Conservation (phyloP, 2,329 filamentous ascomycete genomes). For the Penicillium fuscoglaucum region DNA sequence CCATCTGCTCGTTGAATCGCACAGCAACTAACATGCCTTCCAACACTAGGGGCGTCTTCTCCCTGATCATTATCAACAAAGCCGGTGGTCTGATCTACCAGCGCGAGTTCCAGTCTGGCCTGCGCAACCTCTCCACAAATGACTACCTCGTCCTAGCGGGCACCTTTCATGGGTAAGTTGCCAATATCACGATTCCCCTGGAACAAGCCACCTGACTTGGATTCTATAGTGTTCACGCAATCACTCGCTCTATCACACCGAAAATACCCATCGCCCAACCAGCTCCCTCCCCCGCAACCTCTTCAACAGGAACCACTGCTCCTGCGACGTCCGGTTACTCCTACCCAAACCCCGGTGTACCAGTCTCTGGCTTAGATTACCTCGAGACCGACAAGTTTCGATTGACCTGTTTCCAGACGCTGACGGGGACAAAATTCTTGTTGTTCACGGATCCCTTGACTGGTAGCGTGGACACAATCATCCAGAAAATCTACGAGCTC, state of each 20-base stretch:
- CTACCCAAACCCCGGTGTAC: slow-evolving; percentile 34
- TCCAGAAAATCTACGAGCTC: slow-evolving; percentile 85
- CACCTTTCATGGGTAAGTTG: slow-evolving; percentile 83
- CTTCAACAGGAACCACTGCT: slow-evolving; percentile 22
- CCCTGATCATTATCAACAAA: slow-evolving; percentile 98
- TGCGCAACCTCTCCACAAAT: slow-evolving; percentile 88
- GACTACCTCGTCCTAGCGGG: slow-evolving; percentile 96
- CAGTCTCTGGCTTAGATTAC: slow-evolving; percentile 74
- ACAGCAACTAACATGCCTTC: slow-evolving; percentile 12
- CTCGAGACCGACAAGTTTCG: slow-evolving; percentile 93
- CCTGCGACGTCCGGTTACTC: slow-evolving; percentile 29
- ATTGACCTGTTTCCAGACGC: slow-evolving; percentile 90
- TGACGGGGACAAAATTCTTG: slow-evolving; percentile 93
- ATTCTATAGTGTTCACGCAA: slow-evolving; percentile 61
- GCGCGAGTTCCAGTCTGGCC: slow-evolving; percentile 82
- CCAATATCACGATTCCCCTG: neutral
- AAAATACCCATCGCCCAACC: slow-evolving; percentile 41
- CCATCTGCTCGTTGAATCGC: slow-evolving; percentile 3
- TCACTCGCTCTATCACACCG: slow-evolving; percentile 57
- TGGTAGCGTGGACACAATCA: slow-evolving; percentile 77
- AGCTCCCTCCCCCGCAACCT: slow-evolving; percentile 22
- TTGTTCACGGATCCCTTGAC: slow-evolving; percentile 91
- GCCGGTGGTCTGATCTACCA: slow-evolving; percentile 95
- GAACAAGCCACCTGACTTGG: neutral
- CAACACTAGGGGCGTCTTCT: slow-evolving; percentile 79